Evolutionary conservation across 352 stramenopile genomes (phyloP), one percentile per base, ranked within the genome.

Genomic region (Sclerospora graminicola): DNA sequence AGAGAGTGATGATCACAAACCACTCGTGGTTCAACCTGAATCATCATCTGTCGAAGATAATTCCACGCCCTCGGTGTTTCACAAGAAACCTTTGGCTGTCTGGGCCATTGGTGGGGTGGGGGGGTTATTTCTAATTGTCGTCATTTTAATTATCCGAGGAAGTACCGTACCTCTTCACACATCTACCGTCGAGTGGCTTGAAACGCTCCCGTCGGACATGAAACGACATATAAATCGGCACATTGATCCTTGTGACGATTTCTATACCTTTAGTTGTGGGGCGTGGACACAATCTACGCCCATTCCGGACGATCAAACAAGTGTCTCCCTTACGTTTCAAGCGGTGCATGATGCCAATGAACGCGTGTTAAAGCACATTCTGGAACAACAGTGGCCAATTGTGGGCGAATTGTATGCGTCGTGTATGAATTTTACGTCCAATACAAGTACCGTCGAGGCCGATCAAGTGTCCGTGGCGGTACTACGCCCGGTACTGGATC

Each of bases 211-310:
- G 0, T 31, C 23, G 7, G 59, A 66, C 1, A 69, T 87, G 24
- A 31, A 34, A 13, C 26, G 37, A 10, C 49, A 79, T 34, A 68
- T 90, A n/a, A 63, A 90, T 37, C 21, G 20, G 8, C 34, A 24
- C 0, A 53, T 72, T 15, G 52, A 82, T 27, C 79, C 79, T 5
- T 90, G 79, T 34, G 47, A 64, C 0, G 79, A 90, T 57, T 87
- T 90, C 30, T 90, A 90, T 65, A 42, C 68, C 18, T 84, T 84
- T 54, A 63, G 69, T 18, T 87, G 75, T 36, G 75, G 75, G 1
- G 20, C 34, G 1, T 87, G 75, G 75, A 41, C 69, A 24, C 40
- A 51, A 26, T 45, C 78, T 18, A 57, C 55, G 13, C 32, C 59
- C 18, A 67, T 87, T 29, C 57, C 66, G 1, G 41, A 45, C 0